Conservation (phyloP, 2,329 filamentous ascomycete genomes). For the Penicillium brevicompactum region DNA sequence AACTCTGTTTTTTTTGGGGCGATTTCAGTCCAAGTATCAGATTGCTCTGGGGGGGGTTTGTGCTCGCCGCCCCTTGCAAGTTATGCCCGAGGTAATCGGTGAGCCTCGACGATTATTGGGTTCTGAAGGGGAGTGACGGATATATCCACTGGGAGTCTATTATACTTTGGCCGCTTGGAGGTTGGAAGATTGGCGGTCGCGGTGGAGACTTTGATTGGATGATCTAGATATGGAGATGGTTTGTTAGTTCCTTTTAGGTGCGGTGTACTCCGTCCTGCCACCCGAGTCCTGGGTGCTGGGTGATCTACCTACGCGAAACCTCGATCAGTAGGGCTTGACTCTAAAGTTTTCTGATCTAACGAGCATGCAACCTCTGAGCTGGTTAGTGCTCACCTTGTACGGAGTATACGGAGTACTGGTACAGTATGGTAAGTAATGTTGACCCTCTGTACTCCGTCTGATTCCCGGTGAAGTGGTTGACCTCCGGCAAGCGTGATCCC, state of each 20-base stretch:
- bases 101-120: slow-evolving; percentile 7
- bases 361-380: no score
- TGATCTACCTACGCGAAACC: neutral
- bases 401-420: no score
- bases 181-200: neutral
- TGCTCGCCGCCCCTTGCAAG: slow-evolving; percentile 17
- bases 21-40: neutral
- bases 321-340: neutral
- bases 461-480: slow-evolving; percentile 13
- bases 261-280: neutral
- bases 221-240: neutral
- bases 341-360: neutral
- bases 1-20: neutral
- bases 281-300: neutral
- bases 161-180: neutral
- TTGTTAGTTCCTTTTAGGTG: neutral
- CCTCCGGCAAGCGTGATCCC: slow-evolving; percentile 14
- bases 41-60: neutral
- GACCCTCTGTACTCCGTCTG: neutral
- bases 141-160: neutral
- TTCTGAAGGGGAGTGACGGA: neutral
- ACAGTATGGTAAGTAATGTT: neutral
- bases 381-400: neutral
- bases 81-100: neutral
- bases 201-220: neutral